These are phyloP conservation scores for cucumber (Cucumis sativus) DNA, from an alignment of 306 rosid genomes.

Conservation along the genomic window DNA sequence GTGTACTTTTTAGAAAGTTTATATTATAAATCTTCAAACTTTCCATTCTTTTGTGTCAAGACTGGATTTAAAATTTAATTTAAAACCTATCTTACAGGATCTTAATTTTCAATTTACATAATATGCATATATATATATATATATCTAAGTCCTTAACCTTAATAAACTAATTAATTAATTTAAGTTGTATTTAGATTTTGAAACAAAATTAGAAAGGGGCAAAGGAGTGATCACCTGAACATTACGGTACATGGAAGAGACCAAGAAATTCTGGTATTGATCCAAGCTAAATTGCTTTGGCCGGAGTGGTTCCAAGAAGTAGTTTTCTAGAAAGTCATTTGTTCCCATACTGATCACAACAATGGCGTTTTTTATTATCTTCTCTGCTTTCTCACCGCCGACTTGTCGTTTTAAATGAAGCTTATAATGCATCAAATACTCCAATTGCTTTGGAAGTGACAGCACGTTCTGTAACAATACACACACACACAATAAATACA, in stretches of 20 bases:
- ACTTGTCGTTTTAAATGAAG: slow-evolving; percentile 28
- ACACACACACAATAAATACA: too few species aligned
- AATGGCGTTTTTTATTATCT: slow-evolving; percentile 32
- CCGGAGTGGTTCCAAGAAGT: slow-evolving; percentile 49
- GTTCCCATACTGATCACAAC: slow-evolving; percentile 54
- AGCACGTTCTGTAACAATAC: slow-evolving; percentile 35
- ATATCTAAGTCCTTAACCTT: too few species aligned
- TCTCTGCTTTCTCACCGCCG: slow-evolving; percentile 32
- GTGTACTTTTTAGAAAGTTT: too few species aligned
- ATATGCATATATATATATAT: too few species aligned
- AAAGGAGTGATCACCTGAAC: slow-evolving; percentile 22
- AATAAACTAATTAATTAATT: too few species aligned
- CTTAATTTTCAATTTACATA: too few species aligned
- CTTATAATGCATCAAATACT: slow-evolving; percentile 55
- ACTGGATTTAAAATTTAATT: too few species aligned
- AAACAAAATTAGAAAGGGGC: too few species aligned
- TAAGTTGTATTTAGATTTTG: too few species aligned
- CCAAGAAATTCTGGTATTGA: slow-evolving; percentile 37
- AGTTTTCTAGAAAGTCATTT: slow-evolving; percentile 65
- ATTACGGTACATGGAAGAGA: slow-evolving; percentile 30
- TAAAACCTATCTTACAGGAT: too few species aligned
- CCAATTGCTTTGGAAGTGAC: slow-evolving; percentile 35
- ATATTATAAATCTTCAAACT: too few species aligned
- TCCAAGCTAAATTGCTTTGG: slow-evolving; percentile 38
- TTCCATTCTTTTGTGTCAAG: too few species aligned